Percentiles rank a stretch among this genome's conserved stretches.
These are phyloP conservation scores for Boechera stricta DNA, from an alignment of 345 rosid genomes.

Conservation along the genomic window DNA sequence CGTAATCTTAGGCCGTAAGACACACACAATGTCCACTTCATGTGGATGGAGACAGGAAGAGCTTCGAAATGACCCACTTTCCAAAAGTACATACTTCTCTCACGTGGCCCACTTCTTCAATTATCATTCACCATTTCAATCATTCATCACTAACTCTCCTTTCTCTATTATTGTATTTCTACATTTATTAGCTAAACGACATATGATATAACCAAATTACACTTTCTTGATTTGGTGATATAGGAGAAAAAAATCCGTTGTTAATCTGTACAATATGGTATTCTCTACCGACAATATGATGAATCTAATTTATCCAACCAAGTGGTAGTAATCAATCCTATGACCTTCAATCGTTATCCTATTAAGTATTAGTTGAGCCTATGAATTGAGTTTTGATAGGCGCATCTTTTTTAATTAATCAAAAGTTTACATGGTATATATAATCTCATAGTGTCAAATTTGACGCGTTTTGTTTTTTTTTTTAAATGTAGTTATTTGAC, in stretches of 20 bases:
- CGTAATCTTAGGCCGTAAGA: slow-evolving; percentile 18
- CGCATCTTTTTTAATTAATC: background rate
- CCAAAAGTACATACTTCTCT: slow-evolving; percentile 32
- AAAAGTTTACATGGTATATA: background rate
- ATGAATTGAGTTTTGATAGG: background rate
- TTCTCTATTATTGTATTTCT: background rate
- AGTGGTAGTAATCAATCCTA: background rate
- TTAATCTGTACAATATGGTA: slow-evolving; percentile 1
- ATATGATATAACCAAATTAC: slow-evolving; percentile 18
- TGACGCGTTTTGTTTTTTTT: background rate
- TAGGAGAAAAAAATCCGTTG: background rate
- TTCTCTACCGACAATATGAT: slow-evolving; percentile 21
- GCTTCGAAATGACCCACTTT: slow-evolving; percentile 34
- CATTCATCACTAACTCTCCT: slow-evolving; percentile 39
- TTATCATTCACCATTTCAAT: slow-evolving; percentile 41
- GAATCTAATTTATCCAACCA: background rate
- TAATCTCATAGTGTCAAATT: background rate
- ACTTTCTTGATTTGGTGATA: slow-evolving; percentile 26
- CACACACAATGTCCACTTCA: slow-evolving; percentile 13
- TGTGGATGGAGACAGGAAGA: slow-evolving; percentile 41
- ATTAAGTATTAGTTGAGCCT: background rate
- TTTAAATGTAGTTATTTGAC: too few relatives aligned
- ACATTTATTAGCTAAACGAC: slow-evolving; percentile 31
- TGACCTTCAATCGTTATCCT: slow-evolving; percentile 6
- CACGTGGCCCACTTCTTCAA: slow-evolving; percentile 42